Percentiles rank a stretch among this genome's conserved stretches.
phyloP scores from a whole-genome alignment of 2,329 filamentous ascomycete genomes.

The Aureobasidium namibiae region DNA sequence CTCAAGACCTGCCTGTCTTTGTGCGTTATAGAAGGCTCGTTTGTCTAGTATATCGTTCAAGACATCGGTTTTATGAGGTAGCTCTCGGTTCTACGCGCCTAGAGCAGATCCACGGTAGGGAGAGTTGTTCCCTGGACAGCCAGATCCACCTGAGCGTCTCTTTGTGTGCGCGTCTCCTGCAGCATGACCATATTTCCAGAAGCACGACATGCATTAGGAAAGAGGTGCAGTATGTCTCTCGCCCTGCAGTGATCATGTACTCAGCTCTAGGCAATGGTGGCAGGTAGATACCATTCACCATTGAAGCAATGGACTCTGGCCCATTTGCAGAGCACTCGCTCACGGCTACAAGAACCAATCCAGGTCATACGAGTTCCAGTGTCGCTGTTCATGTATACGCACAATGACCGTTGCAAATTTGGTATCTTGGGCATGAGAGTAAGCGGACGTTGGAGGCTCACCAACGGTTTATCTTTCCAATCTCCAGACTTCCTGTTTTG shows the following conservation, averaged over 20 bases:
- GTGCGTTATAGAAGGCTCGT: background rate
- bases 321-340: background rate
- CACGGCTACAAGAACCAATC: background rate
- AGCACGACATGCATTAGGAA: no score
- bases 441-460: background rate
- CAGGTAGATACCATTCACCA: background rate
- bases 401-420: background rate
- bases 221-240: no score
- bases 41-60: background rate
- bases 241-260: background rate
- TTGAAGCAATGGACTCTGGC: background rate
- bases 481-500: slow-evolving; percentile 5
- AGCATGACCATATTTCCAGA: no score
- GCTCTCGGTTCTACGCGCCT: background rate
- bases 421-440: background rate
- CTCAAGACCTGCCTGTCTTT: background rate
- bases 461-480: slow-evolving; percentile 1
- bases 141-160: no score
- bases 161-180: background rate
- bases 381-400: background rate
- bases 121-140: no score
- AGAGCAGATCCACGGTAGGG: background rate
- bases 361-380: background rate
- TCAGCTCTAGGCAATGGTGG: background rate
- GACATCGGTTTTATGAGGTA: background rate